Evolutionary conservation across 2,329 filamentous ascomycete species (phyloP).

Genomic region (Zymoseptoria passerinii): DNA sequence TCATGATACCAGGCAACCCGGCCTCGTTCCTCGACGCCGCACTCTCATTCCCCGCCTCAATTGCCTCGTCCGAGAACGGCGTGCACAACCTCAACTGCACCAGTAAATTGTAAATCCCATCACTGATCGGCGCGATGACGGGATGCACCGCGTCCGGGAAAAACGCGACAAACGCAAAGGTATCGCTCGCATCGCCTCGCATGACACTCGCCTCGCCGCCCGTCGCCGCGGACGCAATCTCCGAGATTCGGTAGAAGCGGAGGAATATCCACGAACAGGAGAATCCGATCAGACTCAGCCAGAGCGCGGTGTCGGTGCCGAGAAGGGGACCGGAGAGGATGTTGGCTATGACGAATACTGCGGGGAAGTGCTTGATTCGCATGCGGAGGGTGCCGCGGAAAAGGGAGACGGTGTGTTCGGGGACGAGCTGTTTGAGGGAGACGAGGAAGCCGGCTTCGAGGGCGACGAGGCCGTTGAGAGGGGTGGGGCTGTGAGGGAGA

Average conservation of each 20-base stretch:
- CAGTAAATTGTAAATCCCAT: slow-evolving; percentile 64
- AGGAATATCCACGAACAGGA: slow-evolving; percentile 90
- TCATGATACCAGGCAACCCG: slow-evolving; percentile 52
- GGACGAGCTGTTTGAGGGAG: slow-evolving; percentile 93
- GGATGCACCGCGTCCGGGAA: slow-evolving; percentile 82
- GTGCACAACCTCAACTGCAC: slow-evolving; percentile 70
- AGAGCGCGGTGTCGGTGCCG: slow-evolving; percentile 66
- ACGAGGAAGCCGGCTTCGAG: slow-evolving; percentile 91
- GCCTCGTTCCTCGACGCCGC: slow-evolving; percentile 58
- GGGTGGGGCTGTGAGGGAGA: slow-evolving; percentile 49
- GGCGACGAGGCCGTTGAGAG: slow-evolving; percentile 80
- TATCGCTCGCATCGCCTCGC: slow-evolving; percentile 88
- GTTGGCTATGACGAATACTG: slow-evolving; percentile 64
- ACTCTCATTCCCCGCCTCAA: slow-evolving; percentile 63
- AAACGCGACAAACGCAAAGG: slow-evolving; percentile 91
- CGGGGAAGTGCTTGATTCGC: slow-evolving; percentile 74
- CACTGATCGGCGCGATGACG: slow-evolving; percentile 62
- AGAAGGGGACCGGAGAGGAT: slow-evolving; percentile 56
- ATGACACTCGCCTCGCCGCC: slow-evolving; percentile 49
- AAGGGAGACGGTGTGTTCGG: slow-evolving; percentile 91
- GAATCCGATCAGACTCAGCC: slow-evolving; percentile 74
- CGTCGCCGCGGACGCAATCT: slow-evolving; percentile 34
- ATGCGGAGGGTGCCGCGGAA: slow-evolving; percentile 83
- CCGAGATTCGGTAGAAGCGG: slow-evolving; percentile 78
- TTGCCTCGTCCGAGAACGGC: slow-evolving; percentile 75